A percentile compares a stretch with the other conserved stretches of the same genome.
Evolutionary conservation across 345 rosid species (phyloP).

Genomic region (Mercurialis annua): DNA sequence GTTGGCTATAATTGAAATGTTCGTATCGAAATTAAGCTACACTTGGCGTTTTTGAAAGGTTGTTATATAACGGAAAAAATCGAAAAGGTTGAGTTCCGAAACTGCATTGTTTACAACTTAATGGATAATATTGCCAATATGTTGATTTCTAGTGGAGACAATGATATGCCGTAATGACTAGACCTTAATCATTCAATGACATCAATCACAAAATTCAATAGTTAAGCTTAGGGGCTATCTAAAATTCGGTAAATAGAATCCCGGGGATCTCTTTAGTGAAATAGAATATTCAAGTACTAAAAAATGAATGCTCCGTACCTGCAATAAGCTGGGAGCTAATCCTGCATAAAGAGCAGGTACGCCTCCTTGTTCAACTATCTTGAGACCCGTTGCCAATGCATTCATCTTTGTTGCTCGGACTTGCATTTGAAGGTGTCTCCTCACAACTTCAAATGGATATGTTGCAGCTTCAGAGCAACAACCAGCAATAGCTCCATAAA

Average conservation of each 20-base stretch:
- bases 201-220: neutral
- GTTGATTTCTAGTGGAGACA: neutral
- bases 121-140: neutral
- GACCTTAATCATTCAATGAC: neutral
- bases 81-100: no score
- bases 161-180: neutral
- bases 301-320: conserved; percentile 44
- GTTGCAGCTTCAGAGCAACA: conserved; percentile 92
- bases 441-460: conserved; percentile 90
- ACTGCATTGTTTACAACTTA: no score
- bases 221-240: neutral
- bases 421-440: conserved; percentile 94
- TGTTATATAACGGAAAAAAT: no score
- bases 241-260: neutral
- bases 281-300: neutral
- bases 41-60: no score
- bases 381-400: conserved; percentile 61
- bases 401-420: conserved; percentile 50
- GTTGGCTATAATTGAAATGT: neutral
- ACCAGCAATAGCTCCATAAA: conserved; percentile 84
- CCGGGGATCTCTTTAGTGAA: neutral
- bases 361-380: conserved; percentile 77
- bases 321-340: conserved; percentile 80
- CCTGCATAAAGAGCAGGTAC: conserved; percentile 84
- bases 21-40: no score